Conservation (phyloP, 1,284 basidiomycete species). For the Ustilago loliicola region DNA sequence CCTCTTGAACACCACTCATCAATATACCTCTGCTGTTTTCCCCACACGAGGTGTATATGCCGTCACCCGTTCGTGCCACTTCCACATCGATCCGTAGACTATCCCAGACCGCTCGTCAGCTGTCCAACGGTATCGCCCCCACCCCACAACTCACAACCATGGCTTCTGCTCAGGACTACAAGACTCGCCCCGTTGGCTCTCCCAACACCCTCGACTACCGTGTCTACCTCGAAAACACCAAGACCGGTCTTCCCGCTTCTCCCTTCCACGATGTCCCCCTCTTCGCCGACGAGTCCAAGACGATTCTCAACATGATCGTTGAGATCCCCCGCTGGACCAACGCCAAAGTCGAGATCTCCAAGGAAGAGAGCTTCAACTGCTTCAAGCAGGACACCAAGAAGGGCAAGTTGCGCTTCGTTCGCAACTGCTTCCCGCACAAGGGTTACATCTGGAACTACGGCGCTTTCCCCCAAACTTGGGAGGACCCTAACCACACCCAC, state of each 20-base stretch:
- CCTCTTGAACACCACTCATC: background rate
- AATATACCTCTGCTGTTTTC: conserved; percentile 10
- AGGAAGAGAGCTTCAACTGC: conserved; percentile 97
- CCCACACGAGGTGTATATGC: conserved; percentile 34
- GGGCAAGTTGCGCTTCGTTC: conserved; percentile 94
- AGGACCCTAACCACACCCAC: conserved; percentile 89
- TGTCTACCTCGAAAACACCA: conserved; percentile 81
- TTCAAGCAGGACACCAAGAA: conserved; percentile 99
- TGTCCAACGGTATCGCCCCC: conserved; percentile 38
- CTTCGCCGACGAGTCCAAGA: conserved; percentile 69
- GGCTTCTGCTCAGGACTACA: conserved; percentile 73
- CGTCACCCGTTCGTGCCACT: conserved; percentile 34
- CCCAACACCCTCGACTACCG: conserved; percentile 96
- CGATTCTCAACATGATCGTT: conserved; percentile 76
- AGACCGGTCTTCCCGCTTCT: conserved; percentile 65
- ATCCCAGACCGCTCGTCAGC: conserved; percentile 59
- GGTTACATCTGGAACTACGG: conserved; percentile 77
- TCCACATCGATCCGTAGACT: conserved; percentile 55
- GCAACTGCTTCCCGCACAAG: conserved; percentile 99
- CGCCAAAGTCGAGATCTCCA: conserved; percentile 96
- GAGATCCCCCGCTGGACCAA: conserved; percentile 99
- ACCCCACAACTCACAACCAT: conserved; percentile 21
- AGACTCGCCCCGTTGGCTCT: conserved; percentile 83
- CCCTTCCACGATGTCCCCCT: conserved; percentile 70
- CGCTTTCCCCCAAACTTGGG: conserved; percentile 99